Percentiles rank a stretch among this genome's conserved stretches.
Conservation (phyloP, 2,329 filamentous ascomycete species). For the Aspergillus hortae region DNA sequence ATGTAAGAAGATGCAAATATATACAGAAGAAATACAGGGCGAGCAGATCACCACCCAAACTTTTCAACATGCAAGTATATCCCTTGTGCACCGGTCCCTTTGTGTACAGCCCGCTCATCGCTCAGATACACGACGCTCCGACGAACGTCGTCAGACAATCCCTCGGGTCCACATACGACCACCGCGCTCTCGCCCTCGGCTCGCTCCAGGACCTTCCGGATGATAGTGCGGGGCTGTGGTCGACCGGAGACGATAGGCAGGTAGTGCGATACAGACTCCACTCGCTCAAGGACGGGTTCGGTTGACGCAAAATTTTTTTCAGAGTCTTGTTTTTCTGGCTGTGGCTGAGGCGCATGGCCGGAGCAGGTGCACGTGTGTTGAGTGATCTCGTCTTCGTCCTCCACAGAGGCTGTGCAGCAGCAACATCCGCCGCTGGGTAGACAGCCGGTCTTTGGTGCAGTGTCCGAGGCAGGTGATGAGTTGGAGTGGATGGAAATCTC, state of each 20-base stretch:
- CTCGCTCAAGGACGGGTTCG: conserved; percentile 1
- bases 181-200: conserved; percentile 61
- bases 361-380: conserved; percentile 38
- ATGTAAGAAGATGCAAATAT: background rate
- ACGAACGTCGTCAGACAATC: conserved; percentile 54
- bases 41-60: conserved; percentile 45
- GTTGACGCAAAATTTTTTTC: background rate
- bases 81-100: conserved; percentile 64
- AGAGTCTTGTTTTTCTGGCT: background rate
- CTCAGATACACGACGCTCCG: conserved; percentile 54
- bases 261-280: conserved; percentile 7
- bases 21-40: background rate
- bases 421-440: conserved; percentile 39
- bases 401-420: conserved; percentile 48
- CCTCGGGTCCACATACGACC: conserved; percentile 58
- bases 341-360: conserved; percentile 16
- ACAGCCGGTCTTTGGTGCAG: conserved; percentile 14
- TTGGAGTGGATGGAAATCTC: conserved; percentile 20
- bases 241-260: conserved; percentile 46
- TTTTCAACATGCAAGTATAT: conserved; percentile 59
- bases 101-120: conserved; percentile 64
- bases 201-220: conserved; percentile 54
- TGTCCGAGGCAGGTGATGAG: conserved; percentile 10
- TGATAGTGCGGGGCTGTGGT: conserved; percentile 50
- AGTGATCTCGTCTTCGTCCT: conserved; percentile 41